phyloP scores from a whole-genome alignment of 495 filamentous ascomycete species.

The Neurospora cerealis region DNA sequence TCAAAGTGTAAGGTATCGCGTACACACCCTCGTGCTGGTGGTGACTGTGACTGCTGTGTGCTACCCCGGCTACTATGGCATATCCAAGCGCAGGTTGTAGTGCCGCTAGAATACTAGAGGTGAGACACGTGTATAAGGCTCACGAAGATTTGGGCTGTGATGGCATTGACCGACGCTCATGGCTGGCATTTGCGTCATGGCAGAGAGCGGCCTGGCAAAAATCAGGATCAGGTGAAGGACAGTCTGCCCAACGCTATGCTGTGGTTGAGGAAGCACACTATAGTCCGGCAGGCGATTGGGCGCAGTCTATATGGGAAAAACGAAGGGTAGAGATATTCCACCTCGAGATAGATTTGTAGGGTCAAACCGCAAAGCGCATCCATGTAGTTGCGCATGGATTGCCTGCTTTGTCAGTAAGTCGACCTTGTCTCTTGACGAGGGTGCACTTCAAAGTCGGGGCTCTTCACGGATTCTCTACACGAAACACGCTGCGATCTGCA shows the following conservation, averaged over 20 bases:
- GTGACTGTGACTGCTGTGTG: neutral
- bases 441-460: neutral
- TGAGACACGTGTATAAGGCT: neutral
- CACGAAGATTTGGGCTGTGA: neutral
- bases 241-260: neutral
- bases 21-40: neutral
- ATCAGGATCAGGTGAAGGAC: neutral
- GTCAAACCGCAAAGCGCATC: neutral
- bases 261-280: neutral
- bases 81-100: neutral
- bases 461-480: neutral
- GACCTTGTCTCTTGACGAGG: neutral
- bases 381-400: neutral
- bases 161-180: neutral
- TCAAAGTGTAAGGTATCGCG: neutral
- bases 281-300: neutral
- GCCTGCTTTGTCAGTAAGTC: neutral
- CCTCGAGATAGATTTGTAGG: neutral
- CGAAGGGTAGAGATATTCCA: neutral
- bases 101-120: neutral
- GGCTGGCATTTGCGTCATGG: neutral
- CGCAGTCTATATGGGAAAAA: neutral
- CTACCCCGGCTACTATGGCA: neutral
- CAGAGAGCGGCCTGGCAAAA: neutral
- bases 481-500: neutral